Conservation (phyloP, 2,329 filamentous ascomycete genomes). For the Clarireedia monteithiana region DNA sequence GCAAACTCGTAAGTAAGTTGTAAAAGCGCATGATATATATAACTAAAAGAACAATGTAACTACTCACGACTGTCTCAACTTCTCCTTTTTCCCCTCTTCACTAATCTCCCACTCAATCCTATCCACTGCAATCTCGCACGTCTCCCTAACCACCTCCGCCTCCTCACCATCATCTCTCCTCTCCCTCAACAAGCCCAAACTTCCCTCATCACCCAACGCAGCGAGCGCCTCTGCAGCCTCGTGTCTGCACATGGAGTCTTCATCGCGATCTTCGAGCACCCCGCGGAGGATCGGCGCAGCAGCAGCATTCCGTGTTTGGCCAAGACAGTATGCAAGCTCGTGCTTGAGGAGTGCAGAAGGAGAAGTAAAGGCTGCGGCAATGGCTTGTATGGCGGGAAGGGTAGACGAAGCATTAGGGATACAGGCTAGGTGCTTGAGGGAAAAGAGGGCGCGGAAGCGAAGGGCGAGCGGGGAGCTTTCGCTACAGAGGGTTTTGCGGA, state of each 20-base stretch:
- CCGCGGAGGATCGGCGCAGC: slow-evolving; percentile 65
- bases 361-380: slow-evolving; percentile 78
- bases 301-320: slow-evolving; percentile 73
- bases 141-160: slow-evolving; percentile 78
- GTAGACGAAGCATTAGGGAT: slow-evolving; percentile 50
- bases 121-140: slow-evolving; percentile 92
- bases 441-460: slow-evolving; percentile 95
- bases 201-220: slow-evolving; percentile 68
- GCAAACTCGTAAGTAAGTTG: slow-evolving; percentile 16
- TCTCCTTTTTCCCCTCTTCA: slow-evolving; percentile 62
- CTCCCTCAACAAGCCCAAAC: slow-evolving; percentile 64
- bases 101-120: slow-evolving; percentile 91
- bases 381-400: slow-evolving; percentile 62
- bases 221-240: slow-evolving; percentile 94
- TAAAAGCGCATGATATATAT: not conserved
- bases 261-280: slow-evolving; percentile 68
- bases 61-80: slow-evolving; percentile 69
- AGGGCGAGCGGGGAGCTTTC: slow-evolving; percentile 77
- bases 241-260: slow-evolving; percentile 93
- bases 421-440: slow-evolving; percentile 85
- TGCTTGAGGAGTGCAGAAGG: slow-evolving; percentile 90
- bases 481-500: slow-evolving; percentile 70
- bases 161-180: slow-evolving; percentile 71
- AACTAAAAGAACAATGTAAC: slow-evolving; percentile 1
- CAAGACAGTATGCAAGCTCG: slow-evolving; percentile 93